These are phyloP conservation scores for Pilasporangium apinafurcum DNA, from an alignment of 352 stramenopile species.

Conservation along the genomic window DNA sequence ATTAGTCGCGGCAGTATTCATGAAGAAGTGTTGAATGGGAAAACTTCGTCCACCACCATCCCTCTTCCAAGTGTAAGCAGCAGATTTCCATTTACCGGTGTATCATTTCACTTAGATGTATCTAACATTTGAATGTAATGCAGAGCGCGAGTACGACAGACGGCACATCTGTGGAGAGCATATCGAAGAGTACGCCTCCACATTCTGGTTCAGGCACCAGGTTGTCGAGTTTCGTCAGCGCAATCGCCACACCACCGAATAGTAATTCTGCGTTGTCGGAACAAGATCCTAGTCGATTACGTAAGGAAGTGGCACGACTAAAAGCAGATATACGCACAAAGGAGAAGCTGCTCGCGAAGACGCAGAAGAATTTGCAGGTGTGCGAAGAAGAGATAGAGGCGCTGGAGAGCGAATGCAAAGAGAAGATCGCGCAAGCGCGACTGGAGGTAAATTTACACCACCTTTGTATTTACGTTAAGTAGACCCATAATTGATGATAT, in stretches of 20 bases:
- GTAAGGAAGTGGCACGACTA: constrained; percentile 49
- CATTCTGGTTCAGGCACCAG: constrained; percentile 20
- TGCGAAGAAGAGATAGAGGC: constrained; percentile 76
- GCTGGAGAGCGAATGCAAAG: constrained; percentile 65
- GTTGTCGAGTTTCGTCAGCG: constrained; percentile 4
- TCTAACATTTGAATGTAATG: too few species aligned
- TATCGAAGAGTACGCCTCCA: constrained; percentile 10
- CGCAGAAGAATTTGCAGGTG: constrained; percentile 51
- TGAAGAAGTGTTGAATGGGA: too few species aligned
- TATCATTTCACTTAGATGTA: too few species aligned
- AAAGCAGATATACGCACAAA: constrained; percentile 50
- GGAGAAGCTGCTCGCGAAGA: constrained; percentile 50
- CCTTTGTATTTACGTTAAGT: too few species aligned
- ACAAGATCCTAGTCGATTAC: constrained; percentile 20
- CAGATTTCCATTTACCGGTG: too few species aligned
- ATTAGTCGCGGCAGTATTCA: too few species aligned
- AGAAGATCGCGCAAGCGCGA: constrained; percentile 61
- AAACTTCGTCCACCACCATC: too few species aligned
- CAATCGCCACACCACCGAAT: constrained; percentile 9
- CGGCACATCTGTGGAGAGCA: not conserved
- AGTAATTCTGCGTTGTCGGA: constrained; percentile 2
- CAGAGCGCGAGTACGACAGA: not conserved
- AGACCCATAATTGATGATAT: too few species aligned
- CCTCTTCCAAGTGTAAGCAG: too few species aligned
- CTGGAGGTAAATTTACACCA: constrained; percentile 24